Evolutionary conservation across 1,139 yeast species (phyloP), one percentile per base, ranked within the genome.

Genomic region (Geotrichum phurueaensis): DNA sequence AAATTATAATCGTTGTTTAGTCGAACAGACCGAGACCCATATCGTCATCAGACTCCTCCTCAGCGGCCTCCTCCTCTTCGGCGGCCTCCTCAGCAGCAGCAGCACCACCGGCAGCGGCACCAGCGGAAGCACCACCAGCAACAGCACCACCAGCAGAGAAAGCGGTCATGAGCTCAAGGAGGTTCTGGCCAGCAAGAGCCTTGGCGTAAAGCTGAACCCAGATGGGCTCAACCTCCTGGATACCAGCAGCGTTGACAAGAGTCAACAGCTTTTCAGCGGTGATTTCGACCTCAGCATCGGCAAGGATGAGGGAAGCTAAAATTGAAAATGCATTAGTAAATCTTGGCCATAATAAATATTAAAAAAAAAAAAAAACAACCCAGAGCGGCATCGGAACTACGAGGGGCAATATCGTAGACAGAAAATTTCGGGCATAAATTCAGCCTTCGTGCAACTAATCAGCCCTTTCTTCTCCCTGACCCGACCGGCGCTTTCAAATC

Each of bases 131-230:
- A 25, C 56, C 60, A 55, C 54, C 60, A 70, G 87, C 82, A 76
- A 89, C 89, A 74, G 95, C 89, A 81, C 89, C 96, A 80, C 96
- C 97, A 76, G 96, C 77, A 81, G 97, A 96, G 70, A 90, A 95
- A 67, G 96, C 82, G 71, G 97, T 89, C 77, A 91, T 7, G 25
- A 62, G 61, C 22, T 54, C 61, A 43, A 23, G n/a, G 36, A 62
- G 25, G 62, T 62, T 53, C 54, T 62, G 86, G 83, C 91, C 91
- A 78, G 84, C 79, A 79, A 87, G 81, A 84, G 97, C 97, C 81
- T 85, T 95, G 74, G 96, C 90, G 71, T 90, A 86, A 80, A 91
- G 85, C 80, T 89, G 64, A 52, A 58, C 62, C 64, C 64, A 62
- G 58, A 62, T 62, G 73, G 80, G 76, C 76, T 91, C 97, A 75